These are phyloP conservation scores for Fraxinus latifolia DNA, from an alignment of 305 asterid species.

Conservation along the genomic window DNA sequence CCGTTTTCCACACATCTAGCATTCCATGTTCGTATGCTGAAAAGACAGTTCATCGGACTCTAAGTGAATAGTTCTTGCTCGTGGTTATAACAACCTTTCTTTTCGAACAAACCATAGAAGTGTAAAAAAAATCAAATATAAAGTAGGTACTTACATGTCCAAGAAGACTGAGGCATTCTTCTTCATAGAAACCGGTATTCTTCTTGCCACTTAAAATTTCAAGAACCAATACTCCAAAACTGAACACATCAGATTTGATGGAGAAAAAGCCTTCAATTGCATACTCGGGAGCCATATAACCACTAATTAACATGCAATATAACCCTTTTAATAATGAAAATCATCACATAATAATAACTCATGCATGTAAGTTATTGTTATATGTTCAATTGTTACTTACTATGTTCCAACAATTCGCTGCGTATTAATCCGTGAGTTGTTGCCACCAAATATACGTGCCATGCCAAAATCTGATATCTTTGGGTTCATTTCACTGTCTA, in stretches of 20 bases:
- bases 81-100: background rate
- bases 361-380: background rate
- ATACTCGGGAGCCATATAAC: conserved; percentile 52
- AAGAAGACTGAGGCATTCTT: conserved; percentile 35
- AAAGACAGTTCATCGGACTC: background rate
- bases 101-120: background rate
- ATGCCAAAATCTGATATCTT: conserved; percentile 54
- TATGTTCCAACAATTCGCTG: conserved; percentile 42
- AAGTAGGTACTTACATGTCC: conserved; percentile 32
- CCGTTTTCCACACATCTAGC: background rate
- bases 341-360: background rate
- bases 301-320: conserved; percentile 23
- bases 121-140: background rate
- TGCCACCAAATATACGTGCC: conserved; percentile 48
- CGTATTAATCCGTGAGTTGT: conserved; percentile 29
- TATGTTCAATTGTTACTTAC: conserved; percentile 21
- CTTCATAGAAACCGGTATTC: conserved; percentile 38
- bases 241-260: conserved; percentile 42
- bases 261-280: conserved; percentile 42
- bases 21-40: background rate
- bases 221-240: conserved; percentile 44
- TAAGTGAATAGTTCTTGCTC: background rate
- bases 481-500: conserved; percentile 41
- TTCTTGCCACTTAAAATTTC: conserved; percentile 52
- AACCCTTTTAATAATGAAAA: background rate